These are phyloP conservation scores for Lupinus albus DNA, from an alignment of 306 rosid genomes.

Conservation along the genomic window DNA sequence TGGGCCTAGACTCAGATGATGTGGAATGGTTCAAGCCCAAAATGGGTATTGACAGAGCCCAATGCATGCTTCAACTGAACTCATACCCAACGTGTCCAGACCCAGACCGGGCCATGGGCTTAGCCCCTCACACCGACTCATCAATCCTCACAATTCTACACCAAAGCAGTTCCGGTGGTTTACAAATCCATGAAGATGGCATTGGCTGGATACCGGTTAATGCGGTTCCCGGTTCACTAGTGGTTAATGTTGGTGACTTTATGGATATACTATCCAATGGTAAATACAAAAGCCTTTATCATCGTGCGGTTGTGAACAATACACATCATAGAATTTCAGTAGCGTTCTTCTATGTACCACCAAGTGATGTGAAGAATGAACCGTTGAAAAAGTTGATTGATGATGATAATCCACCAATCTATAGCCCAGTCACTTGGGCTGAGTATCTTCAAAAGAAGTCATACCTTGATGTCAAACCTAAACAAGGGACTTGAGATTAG, in stretches of 20 bases:
- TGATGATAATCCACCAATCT: slow-evolving; percentile 42
- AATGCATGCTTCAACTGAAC: slow-evolving; percentile 45
- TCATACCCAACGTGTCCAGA: slow-evolving; percentile 64
- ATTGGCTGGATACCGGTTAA: slow-evolving; percentile 52
- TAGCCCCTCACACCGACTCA: slow-evolving; percentile 62
- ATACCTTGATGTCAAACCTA: slow-evolving; percentile 42
- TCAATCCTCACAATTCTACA: slow-evolving; percentile 52
- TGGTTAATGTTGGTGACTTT: slow-evolving; percentile 54
- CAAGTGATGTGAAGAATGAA: slow-evolving; percentile 36
- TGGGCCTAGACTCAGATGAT: slow-evolving; percentile 43
- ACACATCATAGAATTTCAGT: slow-evolving; percentile 38
- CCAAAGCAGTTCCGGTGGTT: slow-evolving; percentile 44
- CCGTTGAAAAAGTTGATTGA: slow-evolving; percentile 40
- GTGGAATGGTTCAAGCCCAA: slow-evolving; percentile 41
- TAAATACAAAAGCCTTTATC: slow-evolving; percentile 40
- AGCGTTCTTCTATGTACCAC: slow-evolving; percentile 57
- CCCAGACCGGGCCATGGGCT: slow-evolving; percentile 54
- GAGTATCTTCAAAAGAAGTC: slow-evolving; percentile 20
- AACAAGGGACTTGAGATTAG: slow-evolving; percentile 28
- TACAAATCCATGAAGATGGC: slow-evolving; percentile 39
- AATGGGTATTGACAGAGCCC: not conserved
- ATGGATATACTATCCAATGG: slow-evolving; percentile 56
- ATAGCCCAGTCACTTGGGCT: slow-evolving; percentile 47
- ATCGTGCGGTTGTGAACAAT: slow-evolving; percentile 51
- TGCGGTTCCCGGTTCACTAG: slow-evolving; percentile 44